Conservation (phyloP, 495 filamentous ascomycete genomes). For the Neurospora sp. region DNA sequence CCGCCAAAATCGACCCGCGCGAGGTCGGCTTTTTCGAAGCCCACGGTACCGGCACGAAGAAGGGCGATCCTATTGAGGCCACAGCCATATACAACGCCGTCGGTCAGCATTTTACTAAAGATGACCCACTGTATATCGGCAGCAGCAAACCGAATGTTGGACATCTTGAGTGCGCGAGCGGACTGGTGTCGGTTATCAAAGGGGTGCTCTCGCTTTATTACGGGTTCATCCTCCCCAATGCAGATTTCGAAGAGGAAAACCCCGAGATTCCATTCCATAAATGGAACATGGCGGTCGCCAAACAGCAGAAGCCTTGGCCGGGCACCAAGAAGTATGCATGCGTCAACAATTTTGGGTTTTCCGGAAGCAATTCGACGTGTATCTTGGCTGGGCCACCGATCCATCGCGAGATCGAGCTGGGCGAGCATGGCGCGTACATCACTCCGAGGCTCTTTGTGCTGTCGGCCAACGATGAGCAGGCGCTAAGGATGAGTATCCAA, state of each 20-base stretch:
- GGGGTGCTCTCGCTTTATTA: constrained; percentile 48
- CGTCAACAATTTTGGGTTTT: constrained; percentile 41
- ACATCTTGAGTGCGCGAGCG: constrained; percentile 47
- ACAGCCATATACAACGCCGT: constrained; percentile 43
- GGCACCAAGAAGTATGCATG: constrained; percentile 29
- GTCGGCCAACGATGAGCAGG: constrained; percentile 38
- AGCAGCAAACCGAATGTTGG: constrained; percentile 52
- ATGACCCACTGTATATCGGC: constrained; percentile 42
- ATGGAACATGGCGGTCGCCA: constrained; percentile 28
- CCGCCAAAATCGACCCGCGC: constrained; percentile 27
- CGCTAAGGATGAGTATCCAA: constrained; percentile 27
- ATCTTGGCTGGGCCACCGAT: constrained; percentile 27
- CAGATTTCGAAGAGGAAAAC: constrained; percentile 38
- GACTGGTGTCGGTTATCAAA: constrained; percentile 50
- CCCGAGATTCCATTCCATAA: constrained; percentile 35
- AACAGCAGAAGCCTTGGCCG: constrained; percentile 23
- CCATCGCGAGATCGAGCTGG: constrained; percentile 22
- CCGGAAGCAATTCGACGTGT: constrained; percentile 32
- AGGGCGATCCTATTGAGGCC: constrained; percentile 53
- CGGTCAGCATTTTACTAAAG: constrained; percentile 21
- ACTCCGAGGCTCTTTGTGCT: constrained; percentile 34
- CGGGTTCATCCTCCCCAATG: constrained; percentile 39
- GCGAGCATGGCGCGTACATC: constrained; percentile 21
- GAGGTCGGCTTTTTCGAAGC: constrained; percentile 41
- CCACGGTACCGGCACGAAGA: constrained; percentile 50